phyloP scores from a whole-genome alignment of 1,284 basidiomycete species.

The Rhodofomes roseus region DNA sequence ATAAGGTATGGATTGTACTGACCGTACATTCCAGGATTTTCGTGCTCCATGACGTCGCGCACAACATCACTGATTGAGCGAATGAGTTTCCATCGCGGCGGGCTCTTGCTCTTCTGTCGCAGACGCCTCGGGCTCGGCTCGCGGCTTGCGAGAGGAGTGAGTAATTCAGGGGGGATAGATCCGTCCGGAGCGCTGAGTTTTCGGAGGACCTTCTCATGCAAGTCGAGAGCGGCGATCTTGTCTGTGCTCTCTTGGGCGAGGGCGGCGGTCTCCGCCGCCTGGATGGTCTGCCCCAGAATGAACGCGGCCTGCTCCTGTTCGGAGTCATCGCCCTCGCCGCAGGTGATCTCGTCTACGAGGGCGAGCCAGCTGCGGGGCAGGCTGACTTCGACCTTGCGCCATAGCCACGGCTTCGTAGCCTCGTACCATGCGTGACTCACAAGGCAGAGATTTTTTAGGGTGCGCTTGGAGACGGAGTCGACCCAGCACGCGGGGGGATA shows the following conservation, averaged over 20 bases:
- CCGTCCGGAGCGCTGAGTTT: slow-evolving; percentile 57
- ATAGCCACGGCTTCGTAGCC: slow-evolving; percentile 78
- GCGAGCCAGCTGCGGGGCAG: slow-evolving; percentile 77
- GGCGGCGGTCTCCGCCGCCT: slow-evolving; percentile 58
- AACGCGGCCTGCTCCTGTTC: slow-evolving; percentile 53
- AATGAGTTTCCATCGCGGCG: slow-evolving; percentile 77
- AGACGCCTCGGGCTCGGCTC: slow-evolving; percentile 75
- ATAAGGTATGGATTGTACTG: slow-evolving; percentile 17
- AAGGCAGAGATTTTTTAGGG: slow-evolving; percentile 65
- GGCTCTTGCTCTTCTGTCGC: slow-evolving; percentile 71
- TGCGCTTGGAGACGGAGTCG: slow-evolving; percentile 56
- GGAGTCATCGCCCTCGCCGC: slow-evolving; percentile 50
- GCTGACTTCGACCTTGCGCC: slow-evolving; percentile 75
- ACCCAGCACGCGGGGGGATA: slow-evolving; percentile 65
- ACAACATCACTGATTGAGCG: slow-evolving; percentile 72
- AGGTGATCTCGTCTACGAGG: slow-evolving; percentile 70
- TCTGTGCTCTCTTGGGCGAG: slow-evolving; percentile 33
- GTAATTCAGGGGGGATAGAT: slow-evolving; percentile 66
- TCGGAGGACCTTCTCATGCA: slow-evolving; percentile 61
- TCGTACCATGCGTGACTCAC: slow-evolving; percentile 72
- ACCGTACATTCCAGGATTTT: slow-evolving; percentile 70
- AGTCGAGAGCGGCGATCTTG: slow-evolving; percentile 42
- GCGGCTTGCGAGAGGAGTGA: slow-evolving; percentile 73
- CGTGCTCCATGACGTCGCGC: slow-evolving; percentile 58
- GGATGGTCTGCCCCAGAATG: slow-evolving; percentile 61